Evolutionary conservation across 306 rosid species (phyloP).

Genomic region (Vicia faba): DNA sequence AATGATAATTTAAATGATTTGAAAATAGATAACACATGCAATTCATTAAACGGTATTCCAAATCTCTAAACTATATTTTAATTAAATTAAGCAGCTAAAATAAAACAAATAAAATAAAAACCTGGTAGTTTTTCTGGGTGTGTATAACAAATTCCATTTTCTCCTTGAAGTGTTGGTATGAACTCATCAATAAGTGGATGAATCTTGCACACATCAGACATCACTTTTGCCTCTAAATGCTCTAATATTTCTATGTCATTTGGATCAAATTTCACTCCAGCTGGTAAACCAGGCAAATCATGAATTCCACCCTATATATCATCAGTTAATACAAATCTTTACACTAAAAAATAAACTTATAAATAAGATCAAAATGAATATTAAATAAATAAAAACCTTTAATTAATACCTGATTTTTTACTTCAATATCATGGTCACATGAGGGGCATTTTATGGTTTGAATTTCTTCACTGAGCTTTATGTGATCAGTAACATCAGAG

Average conservation of each 20-base stretch:
- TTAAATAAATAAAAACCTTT: background rate
- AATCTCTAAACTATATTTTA: background rate
- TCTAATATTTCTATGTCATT: slow-evolving; percentile 79
- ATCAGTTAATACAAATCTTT: background rate
- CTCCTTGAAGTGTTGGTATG: slow-evolving; percentile 85
- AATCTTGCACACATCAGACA: slow-evolving; percentile 57
- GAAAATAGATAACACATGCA: slow-evolving; percentile 23
- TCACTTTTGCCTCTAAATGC: slow-evolving; percentile 82
- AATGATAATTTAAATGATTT: slow-evolving; percentile 13
- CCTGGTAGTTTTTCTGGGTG: slow-evolving; percentile 98
- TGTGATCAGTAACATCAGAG: slow-evolving; percentile 1
- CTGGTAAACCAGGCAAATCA: slow-evolving; percentile 81
- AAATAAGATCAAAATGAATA: background rate
- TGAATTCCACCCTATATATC: slow-evolving; percentile 54
- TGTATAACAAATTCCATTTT: slow-evolving; percentile 90
- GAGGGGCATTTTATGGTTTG: slow-evolving; percentile 67
- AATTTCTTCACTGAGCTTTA: slow-evolving; percentile 37
- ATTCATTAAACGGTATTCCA: slow-evolving; percentile 30
- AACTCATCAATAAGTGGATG: slow-evolving; percentile 88
- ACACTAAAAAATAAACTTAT: background rate
- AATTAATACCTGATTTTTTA: slow-evolving; percentile 64
- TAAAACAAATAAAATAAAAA: background rate
- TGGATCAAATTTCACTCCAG: slow-evolving; percentile 92
- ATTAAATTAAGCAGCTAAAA: background rate
- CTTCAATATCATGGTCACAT: slow-evolving; percentile 64